phyloP scores from a whole-genome alignment of 495 filamentous ascomycete genomes.

The Penicillium argentinense region DNA sequence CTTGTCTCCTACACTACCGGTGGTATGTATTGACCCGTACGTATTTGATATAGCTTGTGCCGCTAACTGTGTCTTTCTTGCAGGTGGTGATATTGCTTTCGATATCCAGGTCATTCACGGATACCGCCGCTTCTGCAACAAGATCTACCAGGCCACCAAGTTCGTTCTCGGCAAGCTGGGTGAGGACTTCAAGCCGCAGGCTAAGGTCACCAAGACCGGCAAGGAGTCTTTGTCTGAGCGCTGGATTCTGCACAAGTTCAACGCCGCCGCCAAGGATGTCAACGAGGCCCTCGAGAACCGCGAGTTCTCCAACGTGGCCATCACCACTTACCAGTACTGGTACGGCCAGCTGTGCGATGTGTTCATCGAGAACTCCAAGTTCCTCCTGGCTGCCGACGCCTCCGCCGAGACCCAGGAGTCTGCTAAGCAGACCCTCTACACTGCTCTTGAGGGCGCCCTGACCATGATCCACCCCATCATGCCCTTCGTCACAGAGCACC shows the following conservation, averaged over 20 bases:
- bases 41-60: slow-evolving; percentile 12
- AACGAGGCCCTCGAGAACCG: slow-evolving; percentile 67
- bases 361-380: slow-evolving; percentile 78
- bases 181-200: slow-evolving; percentile 66
- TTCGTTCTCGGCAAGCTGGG: slow-evolving; percentile 78
- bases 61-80: slow-evolving; percentile 19
- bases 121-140: slow-evolving; percentile 87
- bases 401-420: slow-evolving; percentile 55
- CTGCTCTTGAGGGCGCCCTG: slow-evolving; percentile 66
- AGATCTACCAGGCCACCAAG: slow-evolving; percentile 89
- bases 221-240: slow-evolving; percentile 72
- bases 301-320: slow-evolving; percentile 68
- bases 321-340: slow-evolving; percentile 67
- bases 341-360: slow-evolving; percentile 67
- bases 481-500: slow-evolving; percentile 75
- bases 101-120: slow-evolving; percentile 81
- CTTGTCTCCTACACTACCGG: slow-evolving; percentile 85
- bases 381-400: slow-evolving; percentile 62
- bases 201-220: slow-evolving; percentile 56
- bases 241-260: slow-evolving; percentile 86
- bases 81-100: slow-evolving; percentile 75
- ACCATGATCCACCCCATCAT: slow-evolving; percentile 73
- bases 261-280: slow-evolving; percentile 67
- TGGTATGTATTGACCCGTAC: slow-evolving; percentile 40
- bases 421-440: slow-evolving; percentile 66